Evolutionary conservation across 1,284 basidiomycete genomes (phyloP), one percentile per base, ranked within the genome.

Genomic region (Sporisorium scitamineum): DNA sequence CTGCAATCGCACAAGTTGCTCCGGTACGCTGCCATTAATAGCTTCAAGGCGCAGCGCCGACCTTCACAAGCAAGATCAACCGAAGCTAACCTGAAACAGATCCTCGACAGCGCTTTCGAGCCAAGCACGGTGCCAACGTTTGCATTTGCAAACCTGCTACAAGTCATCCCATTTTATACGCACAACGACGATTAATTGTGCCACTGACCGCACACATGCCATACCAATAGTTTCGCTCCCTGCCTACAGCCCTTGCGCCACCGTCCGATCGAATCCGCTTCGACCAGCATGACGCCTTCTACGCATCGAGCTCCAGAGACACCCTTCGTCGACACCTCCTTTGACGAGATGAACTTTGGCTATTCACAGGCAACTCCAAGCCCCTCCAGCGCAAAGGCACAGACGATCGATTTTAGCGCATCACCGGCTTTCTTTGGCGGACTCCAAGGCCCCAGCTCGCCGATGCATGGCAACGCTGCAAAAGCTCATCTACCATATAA

Each of bases 321-420:
- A 5, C 39, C 16, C 20, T 56, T 45, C 14, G 31, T 34, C n/a
- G 47, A 48, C n/a, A 24, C 27, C 18, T 57, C 48, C 16, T 52
- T 51, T 39, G n/a, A 45, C 20, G 48, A 41, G 18, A 52, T 24
- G 27, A 37, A 20, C 55, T 57, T 39, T 18, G 42, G 26, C 34
- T 50, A 47, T 34, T n/a, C 64, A 27, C 42, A 52, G 10, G 9
- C 34, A 52, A 6, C 18, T 8, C 22, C 48, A 11, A 5, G 22
- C 5, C 20, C 47, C 9, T 22, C 39, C 18, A 39, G 18, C n/a
- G 3, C 34, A 16, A 24, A 51, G 16, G 44, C 42, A 14, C 67
- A 45, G n/a, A 52, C 47, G 3, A 62, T 66, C 51, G 69, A 71
- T n/a, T 61, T 62, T 32, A 44, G 47, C 44, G 48, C 55, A 14